Evolutionary conservation across 2,329 filamentous ascomycete species (phyloP), one percentile per base, ranked within the genome.

Genomic region (Ophiostoma australiae): DNA sequence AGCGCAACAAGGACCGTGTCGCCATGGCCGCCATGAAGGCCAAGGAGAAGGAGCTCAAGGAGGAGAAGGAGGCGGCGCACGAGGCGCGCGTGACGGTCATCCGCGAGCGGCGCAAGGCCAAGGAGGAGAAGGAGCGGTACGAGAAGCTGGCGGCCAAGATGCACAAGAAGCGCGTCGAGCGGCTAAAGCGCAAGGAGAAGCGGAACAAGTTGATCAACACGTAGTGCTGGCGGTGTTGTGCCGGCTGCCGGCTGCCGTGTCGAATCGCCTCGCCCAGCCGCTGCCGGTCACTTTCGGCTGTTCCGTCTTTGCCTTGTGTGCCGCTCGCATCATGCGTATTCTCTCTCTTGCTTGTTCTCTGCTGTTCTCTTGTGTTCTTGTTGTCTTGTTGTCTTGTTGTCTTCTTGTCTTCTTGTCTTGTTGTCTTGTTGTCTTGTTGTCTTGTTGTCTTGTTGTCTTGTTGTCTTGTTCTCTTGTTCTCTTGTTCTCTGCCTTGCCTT

Each of bases 141-240:
- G 92, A 93, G 80, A 92, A 94, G 84, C 88, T 99, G 88, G 94
- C 93, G 27, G 92, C 93, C 82, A 98, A 95, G 84, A 98, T 99
- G 95, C 94, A 98, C 83, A 89, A 88, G 81, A 98, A 97, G 86
- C 87, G 94, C 73, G 90, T 98, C 15, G 95, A 99, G 82, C 88
- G 95, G 76, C 81, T 97, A 80, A 97, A 93, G 89, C 88, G 94
- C 78, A 91, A 93, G 81, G 95, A 99, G 85, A 98, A 98, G 89
- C 89, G 95, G 78, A 99, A 94, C 81, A 95, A 94, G 83, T 82
- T 93, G 79, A 78, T 91, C 77, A 89, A 90, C 79, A 90, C 88
- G 73, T 90, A 83, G 86, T 66, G 27, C 27, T 31, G 27, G 27
- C 27, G 3, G 27, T 31, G 27, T 31, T 73, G 69, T n/a, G 17